These are phyloP conservation scores for Gloeophyllum trabeum DNA, from an alignment of 768 basidiomycete genomes.

Conservation along the genomic window DNA sequence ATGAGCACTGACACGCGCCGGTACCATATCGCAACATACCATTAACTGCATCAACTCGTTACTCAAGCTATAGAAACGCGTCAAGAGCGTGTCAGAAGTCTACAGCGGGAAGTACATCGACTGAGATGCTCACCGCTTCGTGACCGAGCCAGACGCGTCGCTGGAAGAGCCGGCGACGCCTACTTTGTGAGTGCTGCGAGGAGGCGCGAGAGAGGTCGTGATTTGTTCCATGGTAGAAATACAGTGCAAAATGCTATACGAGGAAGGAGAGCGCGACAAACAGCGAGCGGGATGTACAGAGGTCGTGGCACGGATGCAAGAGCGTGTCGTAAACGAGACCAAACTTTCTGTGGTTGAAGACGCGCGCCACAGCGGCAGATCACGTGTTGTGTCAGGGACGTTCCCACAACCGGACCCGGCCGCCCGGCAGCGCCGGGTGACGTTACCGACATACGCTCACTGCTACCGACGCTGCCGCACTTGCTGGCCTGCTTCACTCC, in stretches of 20 bases:
- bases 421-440: too few relatives aligned
- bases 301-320: too few relatives aligned
- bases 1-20: too few relatives aligned
- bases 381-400: too few relatives aligned
- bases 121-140: slow-evolving; percentile 56
- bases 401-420: too few relatives aligned
- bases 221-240: slow-evolving; percentile 54
- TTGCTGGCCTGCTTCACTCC: not conserved
- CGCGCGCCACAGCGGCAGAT: too few relatives aligned
- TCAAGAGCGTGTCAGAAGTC: too few relatives aligned
- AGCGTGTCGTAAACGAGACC: too few relatives aligned
- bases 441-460: not conserved
- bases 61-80: slow-evolving; percentile 48
- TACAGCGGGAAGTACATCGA: slow-evolving; percentile 5
- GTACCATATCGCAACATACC: slow-evolving; percentile 37
- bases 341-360: too few relatives aligned
- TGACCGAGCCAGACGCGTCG: slow-evolving; percentile 66
- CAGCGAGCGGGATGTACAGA: too few relatives aligned
- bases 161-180: slow-evolving; percentile 36
- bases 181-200: slow-evolving; percentile 48
- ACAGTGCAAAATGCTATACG: not conserved
- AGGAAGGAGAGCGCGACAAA: too few relatives aligned
- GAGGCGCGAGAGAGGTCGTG: slow-evolving; percentile 48
- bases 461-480: not conserved
- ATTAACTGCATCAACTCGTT: slow-evolving; percentile 85